Evolutionary conservation across 805 yeast genomes (phyloP).

Genomic region (Cyberlindnera maritima): DNA sequence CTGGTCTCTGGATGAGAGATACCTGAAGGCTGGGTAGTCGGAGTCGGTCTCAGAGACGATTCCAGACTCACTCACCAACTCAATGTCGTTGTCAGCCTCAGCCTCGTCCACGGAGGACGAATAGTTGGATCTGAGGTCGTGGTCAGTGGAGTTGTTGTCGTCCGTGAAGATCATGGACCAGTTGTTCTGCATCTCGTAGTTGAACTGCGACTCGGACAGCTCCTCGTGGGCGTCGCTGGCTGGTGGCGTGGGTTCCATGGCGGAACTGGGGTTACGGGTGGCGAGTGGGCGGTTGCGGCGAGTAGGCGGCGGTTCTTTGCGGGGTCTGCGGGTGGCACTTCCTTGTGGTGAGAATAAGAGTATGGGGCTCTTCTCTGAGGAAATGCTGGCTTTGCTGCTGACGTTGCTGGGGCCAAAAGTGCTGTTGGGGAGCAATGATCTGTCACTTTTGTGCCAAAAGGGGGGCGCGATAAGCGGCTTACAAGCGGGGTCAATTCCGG

Average conservation of each 20-base stretch:
- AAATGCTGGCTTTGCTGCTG: not conserved
- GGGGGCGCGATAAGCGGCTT: slow-evolving; percentile 7
- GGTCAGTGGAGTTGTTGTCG: slow-evolving; percentile 28
- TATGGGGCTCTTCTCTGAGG: not conserved
- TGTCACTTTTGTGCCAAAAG: slow-evolving; percentile 12
- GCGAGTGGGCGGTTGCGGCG: not conserved
- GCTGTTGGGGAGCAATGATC: slow-evolving; percentile 8
- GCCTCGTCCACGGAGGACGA: slow-evolving; percentile 19
- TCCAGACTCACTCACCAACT: slow-evolving; percentile 8
- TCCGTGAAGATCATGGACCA: slow-evolving; percentile 31
- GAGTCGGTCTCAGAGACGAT: slow-evolving; percentile 23
- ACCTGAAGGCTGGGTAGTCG: slow-evolving; percentile 13
- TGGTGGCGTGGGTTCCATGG: not conserved
- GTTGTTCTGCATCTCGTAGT: slow-evolving; percentile 24
- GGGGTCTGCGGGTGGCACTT: too few species aligned
- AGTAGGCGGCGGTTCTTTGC: too few species aligned
- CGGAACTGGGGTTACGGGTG: slow-evolving; percentile 1
- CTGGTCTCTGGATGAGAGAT: slow-evolving; percentile 1
- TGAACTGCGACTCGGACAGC: slow-evolving; percentile 17
- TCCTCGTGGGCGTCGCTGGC: not conserved
- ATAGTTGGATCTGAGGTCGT: slow-evolving; percentile 24
- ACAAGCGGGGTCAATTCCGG: not conserved
- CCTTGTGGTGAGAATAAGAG: too few species aligned
- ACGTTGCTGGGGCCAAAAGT: too few species aligned
- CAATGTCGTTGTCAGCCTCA: slow-evolving; percentile 5